Evolutionary conservation across 768 basidiomycete species (phyloP).

Genomic region (Inosperma sp.): DNA sequence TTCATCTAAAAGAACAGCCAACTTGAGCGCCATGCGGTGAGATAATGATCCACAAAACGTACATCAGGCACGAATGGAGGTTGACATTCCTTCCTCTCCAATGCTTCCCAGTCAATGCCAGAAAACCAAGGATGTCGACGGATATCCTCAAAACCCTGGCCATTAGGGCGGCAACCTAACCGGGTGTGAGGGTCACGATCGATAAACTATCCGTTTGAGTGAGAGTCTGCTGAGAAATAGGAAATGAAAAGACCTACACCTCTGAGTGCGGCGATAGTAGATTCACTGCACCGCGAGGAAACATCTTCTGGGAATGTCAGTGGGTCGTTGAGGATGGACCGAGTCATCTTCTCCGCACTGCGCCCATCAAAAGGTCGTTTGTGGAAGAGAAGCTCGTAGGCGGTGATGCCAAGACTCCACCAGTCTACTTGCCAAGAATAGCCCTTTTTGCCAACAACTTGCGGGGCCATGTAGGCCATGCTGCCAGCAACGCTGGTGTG

Average conservation of each 20-base stretch:
- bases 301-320: slow-evolving; percentile 74
- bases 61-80: slow-evolving; percentile 94
- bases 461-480: slow-evolving; percentile 99
- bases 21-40: slow-evolving; percentile 4
- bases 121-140: slow-evolving; percentile 83
- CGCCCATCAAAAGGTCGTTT: slow-evolving; percentile 87
- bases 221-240: slow-evolving; percentile 16
- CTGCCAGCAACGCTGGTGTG: slow-evolving; percentile 95
- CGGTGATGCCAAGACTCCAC: slow-evolving; percentile 92
- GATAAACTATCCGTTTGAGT: slow-evolving; percentile 54
- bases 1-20: slow-evolving; percentile 58
- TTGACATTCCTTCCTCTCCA: slow-evolving; percentile 64
- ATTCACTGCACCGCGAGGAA: slow-evolving; percentile 53
- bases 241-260: slow-evolving; percentile 45
- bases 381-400: slow-evolving; percentile 84
- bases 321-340: slow-evolving; percentile 77
- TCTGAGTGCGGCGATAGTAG: slow-evolving; percentile 61
- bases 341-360: slow-evolving; percentile 82
- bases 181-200: slow-evolving; percentile 76
- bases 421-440: slow-evolving; percentile 93
- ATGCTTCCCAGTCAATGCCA: slow-evolving; percentile 70
- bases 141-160: slow-evolving; percentile 73
- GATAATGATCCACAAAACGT: slow-evolving; percentile 32
- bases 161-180: slow-evolving; percentile 71
- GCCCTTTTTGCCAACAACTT: slow-evolving; percentile 87